phyloP scores from a whole-genome alignment of 257 asterid species.

The Solanum virginianum region DNA sequence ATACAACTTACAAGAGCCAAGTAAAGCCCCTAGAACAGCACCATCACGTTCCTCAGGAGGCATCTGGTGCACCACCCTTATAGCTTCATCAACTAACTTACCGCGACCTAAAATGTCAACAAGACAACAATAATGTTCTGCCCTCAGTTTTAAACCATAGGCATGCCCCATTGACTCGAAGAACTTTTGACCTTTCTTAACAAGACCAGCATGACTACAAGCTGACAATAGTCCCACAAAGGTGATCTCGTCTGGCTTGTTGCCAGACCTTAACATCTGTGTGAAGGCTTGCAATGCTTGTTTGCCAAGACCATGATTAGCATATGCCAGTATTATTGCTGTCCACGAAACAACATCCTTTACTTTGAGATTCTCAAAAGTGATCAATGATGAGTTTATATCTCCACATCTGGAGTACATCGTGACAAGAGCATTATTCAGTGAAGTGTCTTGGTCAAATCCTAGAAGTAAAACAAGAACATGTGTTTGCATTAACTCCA shows the following conservation, averaged over 20 bases:
- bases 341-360: conserved; percentile 8
- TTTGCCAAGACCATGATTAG: conserved; percentile 45
- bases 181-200: conserved; percentile 43
- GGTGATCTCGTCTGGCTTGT: conserved; percentile 35
- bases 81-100: conserved; percentile 29
- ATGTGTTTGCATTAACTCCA: neutral
- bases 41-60: conserved; percentile 37
- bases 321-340: conserved; percentile 34
- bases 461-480: neutral
- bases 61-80: conserved; percentile 35
- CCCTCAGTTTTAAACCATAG: conserved; percentile 32
- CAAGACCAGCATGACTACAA: conserved; percentile 59
- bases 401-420: conserved; percentile 7
- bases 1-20: conserved; percentile 40
- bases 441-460: neutral
- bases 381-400: neutral
- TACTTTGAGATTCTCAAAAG: neutral
- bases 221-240: conserved; percentile 51
- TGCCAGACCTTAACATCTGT: conserved; percentile 37
- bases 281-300: conserved; percentile 43
- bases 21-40: conserved; percentile 52
- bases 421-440: conserved; percentile 2
- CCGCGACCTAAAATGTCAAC: conserved; percentile 33
- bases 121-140: conserved; percentile 43
- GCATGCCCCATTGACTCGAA: conserved; percentile 37